These are phyloP conservation scores for Phalaenopsis hybrid DNA, from an alignment of 116 monocot genomes.

Conservation along the genomic window DNA sequence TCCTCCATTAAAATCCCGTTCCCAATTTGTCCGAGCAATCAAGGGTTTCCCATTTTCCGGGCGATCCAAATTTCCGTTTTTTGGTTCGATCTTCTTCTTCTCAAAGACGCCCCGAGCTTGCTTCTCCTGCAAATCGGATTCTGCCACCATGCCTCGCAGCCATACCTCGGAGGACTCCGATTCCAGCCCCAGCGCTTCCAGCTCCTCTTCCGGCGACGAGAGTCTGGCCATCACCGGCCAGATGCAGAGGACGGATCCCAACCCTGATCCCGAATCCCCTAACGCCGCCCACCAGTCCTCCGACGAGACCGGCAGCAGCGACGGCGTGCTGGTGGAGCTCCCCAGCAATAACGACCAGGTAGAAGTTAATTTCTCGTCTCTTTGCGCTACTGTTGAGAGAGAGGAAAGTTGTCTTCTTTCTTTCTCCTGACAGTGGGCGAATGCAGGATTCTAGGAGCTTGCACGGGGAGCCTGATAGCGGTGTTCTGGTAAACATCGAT, in stretches of 20 bases:
- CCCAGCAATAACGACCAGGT: slow-evolving; percentile 52
- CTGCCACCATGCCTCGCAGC: not conserved
- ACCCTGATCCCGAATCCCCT: slow-evolving; percentile 37
- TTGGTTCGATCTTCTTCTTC: too few species aligned
- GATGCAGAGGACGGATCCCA: not conserved
- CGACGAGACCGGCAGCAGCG: slow-evolving; percentile 59
- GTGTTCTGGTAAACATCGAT: slow-evolving; percentile 68
- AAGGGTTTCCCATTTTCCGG: too few species aligned
- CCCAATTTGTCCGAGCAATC: too few species aligned
- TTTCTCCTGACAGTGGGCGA: not conserved
- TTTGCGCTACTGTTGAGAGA: not conserved
- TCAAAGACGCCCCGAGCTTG: too few species aligned
- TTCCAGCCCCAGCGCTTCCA: not conserved
- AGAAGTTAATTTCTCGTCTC: not conserved
- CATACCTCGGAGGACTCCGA: not conserved
- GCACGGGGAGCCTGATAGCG: slow-evolving; percentile 30
- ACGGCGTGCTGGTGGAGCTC: slow-evolving; percentile 91
- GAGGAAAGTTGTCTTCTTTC: not conserved
- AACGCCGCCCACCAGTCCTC: slow-evolving; percentile 24
- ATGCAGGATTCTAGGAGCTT: slow-evolving; percentile 34
- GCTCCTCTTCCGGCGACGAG: slow-evolving; percentile 9
- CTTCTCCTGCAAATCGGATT: not conserved
- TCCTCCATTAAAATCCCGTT: too few species aligned
- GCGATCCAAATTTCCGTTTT: too few species aligned
- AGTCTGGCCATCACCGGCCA: not conserved